Evolutionary conservation across 106 monocot species (phyloP).

Genomic region (Chionographis japonica): DNA sequence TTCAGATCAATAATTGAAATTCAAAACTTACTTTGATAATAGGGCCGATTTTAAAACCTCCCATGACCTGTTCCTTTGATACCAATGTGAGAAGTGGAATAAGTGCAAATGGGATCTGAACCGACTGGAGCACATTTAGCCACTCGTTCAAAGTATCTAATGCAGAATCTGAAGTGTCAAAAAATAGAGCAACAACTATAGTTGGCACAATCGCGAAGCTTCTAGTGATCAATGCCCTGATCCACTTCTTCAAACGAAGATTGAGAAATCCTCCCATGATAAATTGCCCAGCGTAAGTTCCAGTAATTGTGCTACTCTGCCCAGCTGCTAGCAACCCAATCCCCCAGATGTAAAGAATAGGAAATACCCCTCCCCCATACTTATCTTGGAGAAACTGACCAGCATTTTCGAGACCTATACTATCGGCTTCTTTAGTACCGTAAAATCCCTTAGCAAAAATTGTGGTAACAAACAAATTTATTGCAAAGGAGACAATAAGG

Average conservation of each 20-base stretch:
- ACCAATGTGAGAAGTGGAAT: slow-evolving; percentile 76
- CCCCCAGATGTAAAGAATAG: slow-evolving; percentile 90
- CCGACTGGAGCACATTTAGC: slow-evolving; percentile 83
- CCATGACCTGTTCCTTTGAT: slow-evolving; percentile 79
- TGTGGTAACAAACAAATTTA: slow-evolving; percentile 77
- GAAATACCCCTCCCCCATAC: slow-evolving; percentile 66
- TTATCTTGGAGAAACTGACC: slow-evolving; percentile 77
- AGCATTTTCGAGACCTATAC: slow-evolving; percentile 77
- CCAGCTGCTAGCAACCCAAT: slow-evolving; percentile 81
- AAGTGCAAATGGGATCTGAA: slow-evolving; percentile 85
- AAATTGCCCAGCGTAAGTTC: slow-evolving; percentile 88
- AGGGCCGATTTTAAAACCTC: slow-evolving; percentile 52
- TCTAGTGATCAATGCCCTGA: slow-evolving; percentile 68
- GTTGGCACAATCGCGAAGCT: slow-evolving; percentile 82
- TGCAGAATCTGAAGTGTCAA: slow-evolving; percentile 59
- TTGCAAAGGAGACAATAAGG: slow-evolving; percentile 61
- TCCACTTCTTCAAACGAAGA: slow-evolving; percentile 81
- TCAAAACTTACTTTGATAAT: slow-evolving; percentile 45
- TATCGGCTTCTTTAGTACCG: slow-evolving; percentile 50
- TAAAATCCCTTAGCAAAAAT: slow-evolving; percentile 90
- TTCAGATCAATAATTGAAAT: neutral
- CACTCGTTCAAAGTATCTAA: slow-evolving; percentile 79
- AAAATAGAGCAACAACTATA: slow-evolving; percentile 68
- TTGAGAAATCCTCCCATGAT: slow-evolving; percentile 90
- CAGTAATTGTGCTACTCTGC: slow-evolving; percentile 89